Base-by-base conservation (phyloP, 1,284 basidiomycete species). In the Microbotryum violaceum region DNA sequence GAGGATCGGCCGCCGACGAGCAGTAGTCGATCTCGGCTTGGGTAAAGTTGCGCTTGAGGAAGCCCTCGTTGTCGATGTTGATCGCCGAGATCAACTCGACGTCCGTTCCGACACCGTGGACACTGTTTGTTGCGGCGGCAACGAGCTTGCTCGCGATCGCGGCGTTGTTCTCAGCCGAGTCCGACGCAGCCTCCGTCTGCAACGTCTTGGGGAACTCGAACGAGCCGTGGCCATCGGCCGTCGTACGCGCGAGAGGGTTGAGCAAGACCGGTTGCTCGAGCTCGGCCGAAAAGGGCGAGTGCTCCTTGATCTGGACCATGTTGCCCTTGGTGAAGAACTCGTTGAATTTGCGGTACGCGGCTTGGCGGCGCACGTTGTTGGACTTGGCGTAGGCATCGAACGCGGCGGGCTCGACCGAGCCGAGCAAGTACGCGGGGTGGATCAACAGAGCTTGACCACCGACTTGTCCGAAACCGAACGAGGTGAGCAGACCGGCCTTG, bases 401-500 rank as follows among this genome's bases (percentile, higher is more conserved):
- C 65, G 81, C 75, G 33, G 82, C 79, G 3, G 86, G 82, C 66
- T 89, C 84, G 49, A 97, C 78, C 16, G 88, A 57, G 57, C 86
- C 94, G 69, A 92, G 86, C 66, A 97, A 82, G 79, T 91, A 91
- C 69, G 89, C 88, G 56, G 96, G 91, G 77, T 98, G 87, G 60
- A 98, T 75, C 70, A 97, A 80, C 66, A 94, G 82, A 54, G 85
- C 87, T 65, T 87, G 89, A 65, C 94, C 96, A 67, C 94, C 96
- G 69, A 97, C 93, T 83, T 98, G 96, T 72, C 94, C 96, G 81
- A 98, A 98, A 72, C 96, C 96, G 79, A 98, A 98, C 21, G 92
- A 97, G 4, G 94, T 97, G 82, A 77, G 70, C 45, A 71, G 67
- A 61, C 60, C 48, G 54, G 60, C 67, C 64, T 88, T 86, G 72